phyloP scores from a whole-genome alignment of 2,329 filamentous ascomycete genomes.

The Penicillium thymicola region DNA sequence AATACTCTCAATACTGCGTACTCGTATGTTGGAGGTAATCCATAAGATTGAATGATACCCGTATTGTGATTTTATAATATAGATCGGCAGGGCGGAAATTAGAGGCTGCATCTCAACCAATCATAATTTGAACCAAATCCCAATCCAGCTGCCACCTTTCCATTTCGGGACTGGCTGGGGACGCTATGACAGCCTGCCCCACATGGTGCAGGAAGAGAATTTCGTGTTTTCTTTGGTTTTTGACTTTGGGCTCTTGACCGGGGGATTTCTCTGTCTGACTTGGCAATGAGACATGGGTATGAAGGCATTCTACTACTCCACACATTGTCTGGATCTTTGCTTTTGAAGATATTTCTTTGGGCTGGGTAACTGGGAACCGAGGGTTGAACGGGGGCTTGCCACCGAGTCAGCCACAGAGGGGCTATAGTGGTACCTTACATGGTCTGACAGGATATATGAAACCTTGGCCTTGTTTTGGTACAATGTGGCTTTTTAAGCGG shows the following conservation, averaged over 20 bases:
- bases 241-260: not conserved
- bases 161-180: conserved; percentile 4
- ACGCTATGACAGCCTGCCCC: conserved; percentile 5
- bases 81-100: conserved; percentile 26
- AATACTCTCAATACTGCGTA: not conserved
- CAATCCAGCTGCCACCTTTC: conserved; percentile 11
- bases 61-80: conserved; percentile 4
- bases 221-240: conserved; percentile 13
- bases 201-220: conserved; percentile 15
- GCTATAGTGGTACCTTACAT: conserved; percentile 3
- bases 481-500: conserved; percentile 1
- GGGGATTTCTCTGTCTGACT: not conserved
- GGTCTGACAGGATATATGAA: conserved; percentile 2
- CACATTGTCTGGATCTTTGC: not conserved
- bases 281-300: not conserved
- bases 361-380: not conserved
- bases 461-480: not conserved
- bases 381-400: not conserved
- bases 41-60: not conserved
- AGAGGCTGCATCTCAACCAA: conserved; percentile 5
- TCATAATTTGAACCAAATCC: not conserved
- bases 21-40: not conserved
- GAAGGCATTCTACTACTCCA: not conserved
- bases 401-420: conserved; percentile 3
- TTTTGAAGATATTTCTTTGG: not conserved